phyloP scores from a whole-genome alignment of 2,329 filamentous ascomycete species.

The Claviceps capensis region DNA sequence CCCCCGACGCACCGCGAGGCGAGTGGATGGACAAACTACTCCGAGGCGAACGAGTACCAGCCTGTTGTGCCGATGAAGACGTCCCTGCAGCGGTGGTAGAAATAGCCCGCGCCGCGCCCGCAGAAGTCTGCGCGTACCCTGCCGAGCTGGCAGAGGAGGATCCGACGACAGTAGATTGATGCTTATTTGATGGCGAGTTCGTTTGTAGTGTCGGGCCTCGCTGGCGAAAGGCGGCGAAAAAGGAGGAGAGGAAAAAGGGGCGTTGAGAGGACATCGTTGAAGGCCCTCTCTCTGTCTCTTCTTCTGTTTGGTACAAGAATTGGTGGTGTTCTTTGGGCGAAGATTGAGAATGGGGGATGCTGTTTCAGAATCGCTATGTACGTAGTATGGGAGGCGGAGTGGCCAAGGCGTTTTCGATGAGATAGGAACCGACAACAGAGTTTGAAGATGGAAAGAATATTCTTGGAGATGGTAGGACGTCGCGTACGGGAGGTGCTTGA shows the following conservation, averaged over 20 bases:
- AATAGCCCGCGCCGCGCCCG: slow-evolving; percentile 11
- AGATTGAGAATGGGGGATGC: too few relatives aligned
- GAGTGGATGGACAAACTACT: slow-evolving; percentile 18
- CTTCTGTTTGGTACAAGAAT: not conserved
- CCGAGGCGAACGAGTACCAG: slow-evolving; percentile 15
- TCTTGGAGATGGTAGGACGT: too few relatives aligned
- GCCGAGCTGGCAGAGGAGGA: slow-evolving; percentile 13
- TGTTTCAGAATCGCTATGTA: too few relatives aligned
- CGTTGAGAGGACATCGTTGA: slow-evolving; percentile 35
- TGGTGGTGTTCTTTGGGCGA: too few relatives aligned
- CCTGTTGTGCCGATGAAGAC: slow-evolving; percentile 11
- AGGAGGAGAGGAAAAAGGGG: slow-evolving; percentile 42
- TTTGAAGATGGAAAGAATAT: too few relatives aligned
- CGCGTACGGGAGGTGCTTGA: too few relatives aligned
- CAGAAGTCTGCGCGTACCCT: slow-evolving; percentile 10
- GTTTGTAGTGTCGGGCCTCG: slow-evolving; percentile 25
- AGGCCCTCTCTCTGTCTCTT: not conserved
- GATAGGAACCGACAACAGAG: too few relatives aligned
- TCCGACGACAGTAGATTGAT: slow-evolving; percentile 14
- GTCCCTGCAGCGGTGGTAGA: slow-evolving; percentile 13
- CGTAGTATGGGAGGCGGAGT: too few relatives aligned
- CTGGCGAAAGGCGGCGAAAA: slow-evolving; percentile 41
- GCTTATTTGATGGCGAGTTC: slow-evolving; percentile 23
- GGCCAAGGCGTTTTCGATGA: too few relatives aligned
- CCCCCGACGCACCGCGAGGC: slow-evolving; percentile 10